These are phyloP conservation scores for Parietaria judaica DNA, from an alignment of 306 rosid species.

Conservation along the genomic window DNA sequence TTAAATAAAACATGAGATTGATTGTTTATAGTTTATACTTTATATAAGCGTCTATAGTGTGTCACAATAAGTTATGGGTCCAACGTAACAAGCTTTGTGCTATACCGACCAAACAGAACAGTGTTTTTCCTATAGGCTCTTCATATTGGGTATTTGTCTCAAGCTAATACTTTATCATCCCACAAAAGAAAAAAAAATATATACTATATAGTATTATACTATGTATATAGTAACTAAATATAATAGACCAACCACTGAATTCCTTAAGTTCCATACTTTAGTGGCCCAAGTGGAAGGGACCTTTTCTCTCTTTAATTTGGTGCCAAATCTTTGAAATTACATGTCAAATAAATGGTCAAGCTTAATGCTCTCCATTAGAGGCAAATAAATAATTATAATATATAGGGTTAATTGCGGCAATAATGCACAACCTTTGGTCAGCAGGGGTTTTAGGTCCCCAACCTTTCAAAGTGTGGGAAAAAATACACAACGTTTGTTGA, in stretches of 20 bases:
- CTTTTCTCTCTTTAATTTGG: slow-evolving; percentile 17
- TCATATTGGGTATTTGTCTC: slow-evolving; percentile 21
- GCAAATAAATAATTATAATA: slow-evolving; percentile 19
- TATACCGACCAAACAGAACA: slow-evolving; percentile 25
- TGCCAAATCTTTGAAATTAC: slow-evolving; percentile 20
- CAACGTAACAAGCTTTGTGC: slow-evolving; percentile 17
- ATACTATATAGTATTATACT: not conserved
- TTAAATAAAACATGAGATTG: no score
- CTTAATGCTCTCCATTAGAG: slow-evolving; percentile 28
- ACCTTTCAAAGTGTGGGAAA: no score
- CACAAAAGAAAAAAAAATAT: slow-evolving; percentile 20
- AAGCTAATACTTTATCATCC: slow-evolving; percentile 33
- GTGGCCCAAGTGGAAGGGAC: slow-evolving; percentile 45
- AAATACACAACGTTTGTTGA: no score
- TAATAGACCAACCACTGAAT: slow-evolving; percentile 25
- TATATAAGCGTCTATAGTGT: not conserved
- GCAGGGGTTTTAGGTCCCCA: no score
- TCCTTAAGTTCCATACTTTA: slow-evolving; percentile 28
- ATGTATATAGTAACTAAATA: not conserved
- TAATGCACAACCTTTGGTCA: no score
- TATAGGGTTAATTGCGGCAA: no score
- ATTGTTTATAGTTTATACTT: no score
- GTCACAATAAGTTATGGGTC: not conserved
- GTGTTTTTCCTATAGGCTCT: slow-evolving; percentile 18
- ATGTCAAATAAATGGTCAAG: slow-evolving; percentile 37